phyloP scores from a whole-genome alignment of 805 yeast genomes.

The Saturnispora hagleri region DNA sequence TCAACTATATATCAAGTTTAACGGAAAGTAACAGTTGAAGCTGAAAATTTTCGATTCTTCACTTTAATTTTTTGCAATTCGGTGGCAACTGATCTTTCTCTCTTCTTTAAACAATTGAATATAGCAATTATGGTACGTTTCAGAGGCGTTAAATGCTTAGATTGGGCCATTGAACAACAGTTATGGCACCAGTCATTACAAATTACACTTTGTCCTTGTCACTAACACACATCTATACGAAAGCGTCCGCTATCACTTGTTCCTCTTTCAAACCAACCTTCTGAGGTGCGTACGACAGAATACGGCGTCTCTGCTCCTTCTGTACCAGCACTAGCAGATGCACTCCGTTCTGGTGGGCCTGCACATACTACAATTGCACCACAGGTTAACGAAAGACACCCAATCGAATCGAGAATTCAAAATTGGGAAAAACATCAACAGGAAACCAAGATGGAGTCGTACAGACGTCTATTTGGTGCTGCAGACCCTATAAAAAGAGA shows the following conservation, averaged over 20 bases:
- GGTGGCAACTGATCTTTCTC: background rate
- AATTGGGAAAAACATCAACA: constrained; percentile 77
- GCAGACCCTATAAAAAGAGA: constrained; percentile 89
- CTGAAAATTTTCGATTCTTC: constrained; percentile 1
- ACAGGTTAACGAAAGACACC: constrained; percentile 71
- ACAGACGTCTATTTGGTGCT: constrained; percentile 79
- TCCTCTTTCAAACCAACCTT: constrained; percentile 40
- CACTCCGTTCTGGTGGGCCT: constrained; percentile 60
- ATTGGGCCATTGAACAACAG: background rate
- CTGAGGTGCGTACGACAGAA: constrained; percentile 41
- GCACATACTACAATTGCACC: constrained; percentile 38
- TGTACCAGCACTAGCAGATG: constrained; percentile 64
- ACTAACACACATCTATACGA: background rate
- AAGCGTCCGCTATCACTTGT: constrained; percentile 37
- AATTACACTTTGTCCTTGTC: background rate
- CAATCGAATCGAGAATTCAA: constrained; percentile 64
- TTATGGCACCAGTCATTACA: background rate
- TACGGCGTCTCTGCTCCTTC: constrained; percentile 52
- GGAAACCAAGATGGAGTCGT: constrained; percentile 61
- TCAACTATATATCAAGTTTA: background rate
- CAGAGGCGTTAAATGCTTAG: background rate
- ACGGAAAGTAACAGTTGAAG: background rate
- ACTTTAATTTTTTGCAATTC: background rate
- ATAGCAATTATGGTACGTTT: background rate
- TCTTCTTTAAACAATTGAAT: background rate